Evolutionary conservation across 2,329 filamentous ascomycete genomes (phyloP).

Genomic region (Aspergillus persii): DNA sequence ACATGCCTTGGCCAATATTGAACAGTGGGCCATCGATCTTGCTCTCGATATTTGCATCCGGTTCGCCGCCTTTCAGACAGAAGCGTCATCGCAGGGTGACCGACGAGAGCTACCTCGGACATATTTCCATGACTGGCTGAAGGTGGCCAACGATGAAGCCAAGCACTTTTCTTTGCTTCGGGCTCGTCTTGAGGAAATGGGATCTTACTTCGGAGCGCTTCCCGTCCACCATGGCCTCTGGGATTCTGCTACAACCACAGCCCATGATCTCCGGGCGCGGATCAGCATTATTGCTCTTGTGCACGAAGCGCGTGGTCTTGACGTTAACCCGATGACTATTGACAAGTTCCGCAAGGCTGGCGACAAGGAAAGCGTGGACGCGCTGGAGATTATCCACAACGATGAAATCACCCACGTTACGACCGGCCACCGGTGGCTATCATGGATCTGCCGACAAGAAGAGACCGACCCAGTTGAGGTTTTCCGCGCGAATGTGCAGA

Average conservation of each 20-base stretch:
- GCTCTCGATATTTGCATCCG: slow-evolving; percentile 49
- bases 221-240: slow-evolving; percentile 49
- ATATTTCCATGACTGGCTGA: slow-evolving; percentile 50
- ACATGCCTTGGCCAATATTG: slow-evolving; percentile 49
- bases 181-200: slow-evolving; percentile 45
- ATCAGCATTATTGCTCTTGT: slow-evolving; percentile 51
- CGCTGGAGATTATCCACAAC: slow-evolving; percentile 46
- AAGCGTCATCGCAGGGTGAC: slow-evolving; percentile 15
- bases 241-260: slow-evolving; percentile 44
- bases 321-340: slow-evolving; percentile 50
- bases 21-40: slow-evolving; percentile 50
- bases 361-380: slow-evolving; percentile 44
- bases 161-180: slow-evolving; percentile 50
- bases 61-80: slow-evolving; percentile 46
- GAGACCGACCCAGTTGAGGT: slow-evolving; percentile 46
- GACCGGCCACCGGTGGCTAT: slow-evolving; percentile 48
- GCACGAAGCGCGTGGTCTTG: slow-evolving; percentile 48
- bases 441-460: slow-evolving; percentile 49
- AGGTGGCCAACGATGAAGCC: slow-evolving; percentile 49
- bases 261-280: slow-evolving; percentile 45
- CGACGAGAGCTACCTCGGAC: slow-evolving; percentile 38
- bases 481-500: slow-evolving; percentile 44
- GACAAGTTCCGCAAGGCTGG: slow-evolving; percentile 45
- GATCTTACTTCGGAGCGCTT: slow-evolving; percentile 45
- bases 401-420: slow-evolving; percentile 52